Conservation (phyloP, 305 asterid species). For the Plantago coronopus region DNA sequence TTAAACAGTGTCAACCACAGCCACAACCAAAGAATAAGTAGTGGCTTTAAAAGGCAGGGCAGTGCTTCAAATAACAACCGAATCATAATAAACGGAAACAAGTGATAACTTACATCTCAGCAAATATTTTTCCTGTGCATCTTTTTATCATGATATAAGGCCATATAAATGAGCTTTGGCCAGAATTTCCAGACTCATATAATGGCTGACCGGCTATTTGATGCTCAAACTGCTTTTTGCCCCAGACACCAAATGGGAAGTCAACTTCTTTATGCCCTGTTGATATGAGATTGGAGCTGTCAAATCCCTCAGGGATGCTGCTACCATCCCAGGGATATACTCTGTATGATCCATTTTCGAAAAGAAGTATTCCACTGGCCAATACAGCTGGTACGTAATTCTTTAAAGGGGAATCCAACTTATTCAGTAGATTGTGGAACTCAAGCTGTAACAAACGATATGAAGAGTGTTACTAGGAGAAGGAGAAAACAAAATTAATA, state of each 20-base stretch:
- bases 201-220: slow-evolving; percentile 46
- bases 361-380: slow-evolving; percentile 79
- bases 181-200: slow-evolving; percentile 39
- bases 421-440: slow-evolving; percentile 56
- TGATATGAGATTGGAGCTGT: slow-evolving; percentile 38
- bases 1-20: slow-evolving; percentile 22
- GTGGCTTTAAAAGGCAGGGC: slow-evolving; percentile 20
- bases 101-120: slow-evolving; percentile 65
- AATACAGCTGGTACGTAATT: slow-evolving; percentile 65
- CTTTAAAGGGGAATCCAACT: slow-evolving; percentile 61
- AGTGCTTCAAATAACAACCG: slow-evolving; percentile 7
- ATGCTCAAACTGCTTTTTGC: slow-evolving; percentile 59
- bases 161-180: slow-evolving; percentile 48
- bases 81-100: slow-evolving; percentile 8
- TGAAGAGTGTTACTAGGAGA: slow-evolving; percentile 17
- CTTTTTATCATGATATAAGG: slow-evolving; percentile 79
- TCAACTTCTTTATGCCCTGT: slow-evolving; percentile 39
- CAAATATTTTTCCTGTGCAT: slow-evolving; percentile 81
- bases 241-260: slow-evolving; percentile 84
- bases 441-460: slow-evolving; percentile 56
- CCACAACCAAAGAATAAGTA: slow-evolving; percentile 6
- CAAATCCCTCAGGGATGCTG: slow-evolving; percentile 56
- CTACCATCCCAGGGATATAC: slow-evolving; percentile 81
- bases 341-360: slow-evolving; percentile 56
- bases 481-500: slow-evolving; percentile 16